phyloP scores from a whole-genome alignment of 1,284 basidiomycete species.

The Agaricales sp. region DNA sequence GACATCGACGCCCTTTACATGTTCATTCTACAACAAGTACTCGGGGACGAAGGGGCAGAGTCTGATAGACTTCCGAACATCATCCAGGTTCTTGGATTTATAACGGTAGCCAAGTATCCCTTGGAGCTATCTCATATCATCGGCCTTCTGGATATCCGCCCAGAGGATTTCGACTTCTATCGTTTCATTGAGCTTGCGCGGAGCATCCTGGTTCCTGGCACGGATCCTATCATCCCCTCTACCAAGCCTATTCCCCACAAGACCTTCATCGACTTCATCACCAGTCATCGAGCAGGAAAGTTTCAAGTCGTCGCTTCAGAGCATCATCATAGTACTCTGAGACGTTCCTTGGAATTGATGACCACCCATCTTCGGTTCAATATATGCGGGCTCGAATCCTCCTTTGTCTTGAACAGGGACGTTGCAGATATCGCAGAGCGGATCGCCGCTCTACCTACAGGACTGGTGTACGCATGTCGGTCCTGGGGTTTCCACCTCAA shows the following conservation, averaged over 20 bases:
- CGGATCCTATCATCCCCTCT: not conserved
- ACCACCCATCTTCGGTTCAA: too few species aligned
- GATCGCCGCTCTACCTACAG: too few species aligned
- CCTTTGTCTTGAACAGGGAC: not conserved
- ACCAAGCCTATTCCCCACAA: not conserved
- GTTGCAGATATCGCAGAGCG: too few species aligned
- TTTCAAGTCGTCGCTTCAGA: not conserved
- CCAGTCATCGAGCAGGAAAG: not conserved
- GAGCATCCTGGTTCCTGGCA: not conserved
- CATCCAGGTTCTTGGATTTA: not conserved
- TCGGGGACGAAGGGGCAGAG: not conserved
- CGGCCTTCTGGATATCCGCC: not conserved
- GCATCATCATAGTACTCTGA: not conserved
- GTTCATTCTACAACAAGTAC: not conserved
- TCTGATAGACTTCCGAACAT: not conserved
- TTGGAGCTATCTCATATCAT: not conserved
- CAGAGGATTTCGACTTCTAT: not conserved
- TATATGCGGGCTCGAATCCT: not conserved
- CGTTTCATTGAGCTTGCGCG: not conserved
- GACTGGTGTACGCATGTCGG: too few species aligned
- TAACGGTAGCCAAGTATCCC: not conserved
- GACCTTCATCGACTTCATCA: too few species aligned
- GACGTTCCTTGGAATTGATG: not conserved
- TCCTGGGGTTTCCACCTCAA: too few species aligned
- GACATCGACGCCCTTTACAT: not conserved